Evolutionary conservation across 768 basidiomycete species (phyloP), one percentile per base, ranked within the genome.

Genomic region (Cystofilobasidium macerans): DNA sequence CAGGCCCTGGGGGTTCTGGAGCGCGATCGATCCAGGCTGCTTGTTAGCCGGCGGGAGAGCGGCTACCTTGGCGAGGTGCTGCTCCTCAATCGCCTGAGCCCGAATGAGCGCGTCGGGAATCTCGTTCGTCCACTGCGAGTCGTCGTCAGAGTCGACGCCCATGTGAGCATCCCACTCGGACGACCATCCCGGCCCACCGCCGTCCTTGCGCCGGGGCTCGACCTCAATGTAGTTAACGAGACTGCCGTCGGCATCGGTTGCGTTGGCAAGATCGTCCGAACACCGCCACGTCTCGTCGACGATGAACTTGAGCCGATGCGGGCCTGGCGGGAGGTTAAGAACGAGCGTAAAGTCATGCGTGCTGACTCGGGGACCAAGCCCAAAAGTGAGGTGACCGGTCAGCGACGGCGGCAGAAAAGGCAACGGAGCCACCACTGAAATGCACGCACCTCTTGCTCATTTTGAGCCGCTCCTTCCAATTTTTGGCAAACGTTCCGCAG

Each of bases 251-350:
- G 91, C 88, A 74, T 97, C 92, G 73, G 92, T 90, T 56, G 93
- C 90, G 0, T 90, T 90, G 8, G 88, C 87, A n/a, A 85, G 72
- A 65, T 77, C 73, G 71, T 77, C 77, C 16, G 78, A 78, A 61
- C 78, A 83, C 68, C 86, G 83, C 85, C 86, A 90, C 54, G 84
- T 82, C 56, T 87, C 88, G 75, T 98, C 94, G 68, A 98, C 88
- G 70, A 97, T 83, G 80, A 95, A 98, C 65, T 92, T 89, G 74
- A 97, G 81, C 70, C 92, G 88, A 73, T 97, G 91, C 0, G 91
- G 91, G 20, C 94, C 94, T 0, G 91, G 90, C 13, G 84, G 83
- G 0, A 98, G 82, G 6, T 79, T 72, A 32, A 85, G 77, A 11
- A 75, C 70, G 12, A 71, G 53, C 8, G 69, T 61, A 72, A 75